Percentiles rank a stretch among this genome's conserved stretches.
phyloP scores from a whole-genome alignment of 2,329 filamentous ascomycete genomes.

The Talaromyces amestolkiae region DNA sequence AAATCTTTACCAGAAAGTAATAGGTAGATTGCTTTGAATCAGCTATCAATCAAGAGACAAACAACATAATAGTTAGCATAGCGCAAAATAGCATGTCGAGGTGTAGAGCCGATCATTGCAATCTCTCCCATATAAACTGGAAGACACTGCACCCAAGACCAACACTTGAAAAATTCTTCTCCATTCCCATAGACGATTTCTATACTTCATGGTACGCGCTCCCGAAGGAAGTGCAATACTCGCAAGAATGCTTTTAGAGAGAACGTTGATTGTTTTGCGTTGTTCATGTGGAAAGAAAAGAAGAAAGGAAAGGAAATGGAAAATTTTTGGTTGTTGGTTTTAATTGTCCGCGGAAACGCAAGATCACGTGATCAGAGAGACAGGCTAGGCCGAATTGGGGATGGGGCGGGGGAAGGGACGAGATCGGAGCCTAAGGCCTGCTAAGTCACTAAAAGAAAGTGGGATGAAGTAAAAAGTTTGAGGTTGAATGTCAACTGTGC shows the following conservation, averaged over 20 bases:
- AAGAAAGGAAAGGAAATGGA: slow-evolving; percentile 17
- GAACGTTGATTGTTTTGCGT: slow-evolving; percentile 55
- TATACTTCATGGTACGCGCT: slow-evolving; percentile 52
- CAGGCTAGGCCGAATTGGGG: slow-evolving; percentile 10
- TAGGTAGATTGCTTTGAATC: background rate
- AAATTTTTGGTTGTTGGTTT: background rate
- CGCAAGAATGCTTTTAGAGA: slow-evolving; percentile 57
- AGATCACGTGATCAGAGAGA: background rate
- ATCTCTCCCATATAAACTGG: slow-evolving; percentile 51
- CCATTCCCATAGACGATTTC: slow-evolving; percentile 59
- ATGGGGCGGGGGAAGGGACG: slow-evolving; percentile 19
- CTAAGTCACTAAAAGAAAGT: slow-evolving; percentile 1
- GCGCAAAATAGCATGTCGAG: slow-evolving; percentile 7
- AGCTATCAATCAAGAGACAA: background rate
- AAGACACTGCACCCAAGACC: slow-evolving; percentile 60
- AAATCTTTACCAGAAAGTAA: background rate
- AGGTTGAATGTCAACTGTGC: too few relatives aligned
- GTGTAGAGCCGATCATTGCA: slow-evolving; percentile 61
- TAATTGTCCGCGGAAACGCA: background rate
- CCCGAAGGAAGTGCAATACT: slow-evolving; percentile 41
- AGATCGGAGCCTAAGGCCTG: background rate
- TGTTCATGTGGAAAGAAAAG: slow-evolving; percentile 51
- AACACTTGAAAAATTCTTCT: slow-evolving; percentile 47
- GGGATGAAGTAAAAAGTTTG: slow-evolving; percentile 15
- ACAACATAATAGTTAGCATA: background rate